Base-by-base conservation (phyloP, 148 eudicot species). In the Rhododendron ovatum region DNA sequence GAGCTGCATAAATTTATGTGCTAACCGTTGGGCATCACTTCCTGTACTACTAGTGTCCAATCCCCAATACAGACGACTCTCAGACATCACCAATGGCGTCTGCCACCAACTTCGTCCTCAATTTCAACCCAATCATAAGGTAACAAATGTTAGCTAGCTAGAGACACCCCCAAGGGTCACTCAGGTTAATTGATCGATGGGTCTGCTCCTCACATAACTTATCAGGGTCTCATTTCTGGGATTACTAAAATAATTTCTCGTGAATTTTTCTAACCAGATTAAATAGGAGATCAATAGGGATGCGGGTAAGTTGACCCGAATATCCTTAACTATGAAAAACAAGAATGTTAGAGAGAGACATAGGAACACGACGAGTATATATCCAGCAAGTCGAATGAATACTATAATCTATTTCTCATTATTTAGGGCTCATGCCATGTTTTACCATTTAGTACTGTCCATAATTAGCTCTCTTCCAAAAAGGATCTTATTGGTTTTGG, bases 51-150 rank as follows among this genome's bases (percentile, higher is more conserved):
- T 1, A 20, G 15, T 0, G 51, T 69, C 89, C 28, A 83, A 91
- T 90, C 88, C 92, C 33, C 88, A 85, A 1, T 90, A 88, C 15
- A 74, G 88, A 48, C 84, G 20, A 11, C 93, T 96, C 18, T 84
- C 89, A 28, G 85, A 90, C 24, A 51, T 88, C 50, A 91, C 94
- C 63, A 90, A 87, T 63, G 88, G 76, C 28, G 82, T 95, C n/a
- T 96, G 94, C 80, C 85, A 78, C 43, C 84, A 87, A 81, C 90
- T 95, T 77, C 92, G 89, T 17, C 91, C 86, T 17, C 87, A 82
- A 35, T 69, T 90, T 82, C 89, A 84, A 73, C 80, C 77, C 30
- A 78, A 47, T 30, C 80, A 71, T 39, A 92, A 88, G 94, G 95
- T 85, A 78, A 39, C 50, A 63, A 35, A 13, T 2, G 74, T 65